Base-by-base conservation (phyloP, 495 filamentous ascomycete species). In the Usnea hakonensis region DNA sequence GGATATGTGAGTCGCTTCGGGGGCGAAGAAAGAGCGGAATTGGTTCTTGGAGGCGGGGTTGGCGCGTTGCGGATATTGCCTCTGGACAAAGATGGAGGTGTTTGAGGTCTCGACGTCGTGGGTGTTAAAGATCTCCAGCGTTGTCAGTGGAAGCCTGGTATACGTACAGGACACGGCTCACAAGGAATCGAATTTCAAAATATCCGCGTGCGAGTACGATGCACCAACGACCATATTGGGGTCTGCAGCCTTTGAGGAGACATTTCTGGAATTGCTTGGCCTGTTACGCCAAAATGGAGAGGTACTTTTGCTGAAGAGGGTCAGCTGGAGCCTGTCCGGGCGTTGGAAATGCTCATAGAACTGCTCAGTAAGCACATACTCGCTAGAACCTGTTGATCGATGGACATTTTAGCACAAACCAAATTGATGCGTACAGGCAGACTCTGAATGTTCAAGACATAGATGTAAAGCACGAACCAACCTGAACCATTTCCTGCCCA, bases 401-500 rank as follows among this genome's bases (percentile, higher is more conserved):
- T 64, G 55, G 37, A 40, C 21, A 32, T 28, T 21, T 40, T 52
- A 65, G 72, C 64, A 73, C 69, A 68, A 74, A 66, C 16, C 44
- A 9, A 7, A 19, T 28, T 17, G 5, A 43, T 17, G 5, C 17
- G 16, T 2, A 44, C 26, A 11, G 26, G 36, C 43, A 57, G 32
- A 53, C 0, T 10, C 4, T 35, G 11, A 16, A 43, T 43, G 16
- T 14, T 43, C 16, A 23, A 36, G 53, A 55, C 46, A 37, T 36
- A 16, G 52, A 48, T 64, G 54, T 38, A 61, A 70, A 69, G 71
- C 76, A 87, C 85, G 81, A 84, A 97, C 94, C 94, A 81, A 98
- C 91, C 87, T 98, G 93, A 65, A 96, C 90, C 94, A 98, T 98
- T 84, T 98, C 93, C 92, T 97, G 71, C 53, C 13, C 21, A 58